phyloP scores from a whole-genome alignment of 1,139 yeast species.

The Candida dubliniensis region DNA sequence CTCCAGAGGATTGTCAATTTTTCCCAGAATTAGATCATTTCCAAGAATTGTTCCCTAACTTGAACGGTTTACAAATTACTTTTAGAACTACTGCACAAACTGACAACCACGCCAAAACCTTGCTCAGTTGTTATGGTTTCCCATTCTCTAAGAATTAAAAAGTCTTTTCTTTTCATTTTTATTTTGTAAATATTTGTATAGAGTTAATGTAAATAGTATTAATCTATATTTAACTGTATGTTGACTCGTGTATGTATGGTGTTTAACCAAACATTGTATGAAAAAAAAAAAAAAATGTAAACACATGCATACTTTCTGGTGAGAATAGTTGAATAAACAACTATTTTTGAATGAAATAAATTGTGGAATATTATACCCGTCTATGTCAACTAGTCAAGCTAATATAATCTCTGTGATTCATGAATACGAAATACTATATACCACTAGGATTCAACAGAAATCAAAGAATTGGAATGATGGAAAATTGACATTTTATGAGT shows the following conservation, averaged over 20 bases:
- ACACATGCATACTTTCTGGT: too few species aligned
- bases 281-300: too few species aligned
- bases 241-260: too few species aligned
- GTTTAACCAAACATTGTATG: too few species aligned
- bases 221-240: too few species aligned
- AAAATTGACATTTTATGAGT: constrained; percentile 42
- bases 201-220: not conserved
- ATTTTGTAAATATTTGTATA: constrained; percentile 1
- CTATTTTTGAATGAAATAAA: too few species aligned
- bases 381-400: not conserved
- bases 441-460: constrained; percentile 43
- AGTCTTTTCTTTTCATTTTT: not conserved
- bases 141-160: constrained; percentile 50
- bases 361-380: not conserved
- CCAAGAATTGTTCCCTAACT: constrained; percentile 85
- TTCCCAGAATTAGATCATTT: constrained; percentile 95
- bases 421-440: constrained; percentile 8
- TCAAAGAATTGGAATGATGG: constrained; percentile 61
- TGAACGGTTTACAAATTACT: constrained; percentile 84
- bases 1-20: constrained; percentile 69
- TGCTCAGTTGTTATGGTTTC: constrained; percentile 79
- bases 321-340: too few species aligned
- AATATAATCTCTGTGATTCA: constrained; percentile 7
- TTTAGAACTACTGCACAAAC: constrained; percentile 88
- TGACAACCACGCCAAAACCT: constrained; percentile 86